phyloP scores from a whole-genome alignment of 495 filamentous ascomycete genomes.

The Thozetella sp. region DNA sequence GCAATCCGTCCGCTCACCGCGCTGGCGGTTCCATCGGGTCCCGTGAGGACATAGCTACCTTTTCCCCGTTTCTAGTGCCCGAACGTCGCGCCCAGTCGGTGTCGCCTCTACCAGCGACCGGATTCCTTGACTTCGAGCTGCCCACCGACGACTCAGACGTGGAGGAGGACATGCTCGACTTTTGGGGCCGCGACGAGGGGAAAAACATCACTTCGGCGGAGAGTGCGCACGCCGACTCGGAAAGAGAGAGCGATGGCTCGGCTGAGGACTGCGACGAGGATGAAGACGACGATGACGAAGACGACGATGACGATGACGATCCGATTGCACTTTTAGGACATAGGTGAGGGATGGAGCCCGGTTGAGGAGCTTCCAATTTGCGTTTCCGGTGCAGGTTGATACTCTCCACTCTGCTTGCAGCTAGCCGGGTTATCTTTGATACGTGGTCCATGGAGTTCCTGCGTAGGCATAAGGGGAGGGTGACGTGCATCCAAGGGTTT shows the following conservation, averaged over 20 bases:
- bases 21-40: background rate
- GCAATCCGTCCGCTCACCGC: background rate
- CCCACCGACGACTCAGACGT: slow-evolving; percentile 39
- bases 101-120: slow-evolving; percentile 25
- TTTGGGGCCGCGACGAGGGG: slow-evolving; percentile 54
- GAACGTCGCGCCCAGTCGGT: slow-evolving; percentile 36
- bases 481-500: too few species aligned
- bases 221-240: slow-evolving; percentile 24
- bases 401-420: too few species aligned
- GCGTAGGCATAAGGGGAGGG: too few species aligned
- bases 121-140: slow-evolving; percentile 12
- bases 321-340: slow-evolving; percentile 17
- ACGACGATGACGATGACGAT: slow-evolving; percentile 51
- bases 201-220: slow-evolving; percentile 17
- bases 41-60: background rate
- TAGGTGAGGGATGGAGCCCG: slow-evolving; percentile 55
- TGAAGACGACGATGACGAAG: slow-evolving; percentile 32
- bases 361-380: slow-evolving; percentile 57
- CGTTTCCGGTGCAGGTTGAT: too few species aligned
- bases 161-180: slow-evolving; percentile 61
- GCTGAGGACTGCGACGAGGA: slow-evolving; percentile 35
- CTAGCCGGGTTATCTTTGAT: too few species aligned
- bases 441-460: too few species aligned
- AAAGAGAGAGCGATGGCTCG: slow-evolving; percentile 21
- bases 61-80: slow-evolving; percentile 4